Percentiles rank a stretch among this genome's conserved stretches.
Conservation (phyloP, 768 basidiomycete species). For the Coprinopsis cinerea region DNA sequence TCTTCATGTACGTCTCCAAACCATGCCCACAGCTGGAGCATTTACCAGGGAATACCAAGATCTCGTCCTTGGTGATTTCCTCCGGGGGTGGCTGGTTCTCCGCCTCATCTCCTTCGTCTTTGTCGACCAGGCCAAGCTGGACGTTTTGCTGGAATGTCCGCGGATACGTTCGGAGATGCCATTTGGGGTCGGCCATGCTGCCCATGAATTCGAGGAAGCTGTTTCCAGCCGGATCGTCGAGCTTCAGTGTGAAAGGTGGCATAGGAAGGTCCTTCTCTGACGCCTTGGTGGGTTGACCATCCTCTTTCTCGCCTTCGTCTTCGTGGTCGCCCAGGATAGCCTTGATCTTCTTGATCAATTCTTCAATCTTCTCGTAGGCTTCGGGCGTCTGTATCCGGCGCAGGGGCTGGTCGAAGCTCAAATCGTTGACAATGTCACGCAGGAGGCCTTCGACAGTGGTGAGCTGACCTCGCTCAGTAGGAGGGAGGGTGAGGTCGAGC, state of each 20-base stretch:
- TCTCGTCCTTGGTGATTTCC: constrained; percentile 57
- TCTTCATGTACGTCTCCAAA: constrained; percentile 90
- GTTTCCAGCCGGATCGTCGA: constrained; percentile 94
- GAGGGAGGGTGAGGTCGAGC: constrained; percentile 85
- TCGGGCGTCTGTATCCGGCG: constrained; percentile 73
- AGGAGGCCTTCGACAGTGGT: constrained; percentile 96
- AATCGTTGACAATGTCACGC: constrained; percentile 74
- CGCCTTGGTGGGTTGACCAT: constrained; percentile 23
- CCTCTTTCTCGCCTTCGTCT: constrained; percentile 40
- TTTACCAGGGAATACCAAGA: constrained; percentile 79
- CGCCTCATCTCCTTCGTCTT: constrained; percentile 30
- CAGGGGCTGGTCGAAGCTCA: constrained; percentile 76
- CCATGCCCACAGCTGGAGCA: constrained; percentile 87
- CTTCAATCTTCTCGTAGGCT: constrained; percentile 68
- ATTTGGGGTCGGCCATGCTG: constrained; percentile 86
- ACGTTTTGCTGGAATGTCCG: constrained; percentile 80
- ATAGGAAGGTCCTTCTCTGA: constrained; percentile 47
- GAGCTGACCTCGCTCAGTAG: constrained; percentile 78
- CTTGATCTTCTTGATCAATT: constrained; percentile 60
- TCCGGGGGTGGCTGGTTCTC: constrained; percentile 11
- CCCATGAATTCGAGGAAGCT: constrained; percentile 92
- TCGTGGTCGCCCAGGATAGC: constrained; percentile 59
- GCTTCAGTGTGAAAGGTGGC: constrained; percentile 68
- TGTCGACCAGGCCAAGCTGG: constrained; percentile 62
- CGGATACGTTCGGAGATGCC: constrained; percentile 80